Evolutionary conservation across 2,329 filamentous ascomycete genomes (phyloP).

Genomic region (Sporothrix brunneoviolacea): DNA sequence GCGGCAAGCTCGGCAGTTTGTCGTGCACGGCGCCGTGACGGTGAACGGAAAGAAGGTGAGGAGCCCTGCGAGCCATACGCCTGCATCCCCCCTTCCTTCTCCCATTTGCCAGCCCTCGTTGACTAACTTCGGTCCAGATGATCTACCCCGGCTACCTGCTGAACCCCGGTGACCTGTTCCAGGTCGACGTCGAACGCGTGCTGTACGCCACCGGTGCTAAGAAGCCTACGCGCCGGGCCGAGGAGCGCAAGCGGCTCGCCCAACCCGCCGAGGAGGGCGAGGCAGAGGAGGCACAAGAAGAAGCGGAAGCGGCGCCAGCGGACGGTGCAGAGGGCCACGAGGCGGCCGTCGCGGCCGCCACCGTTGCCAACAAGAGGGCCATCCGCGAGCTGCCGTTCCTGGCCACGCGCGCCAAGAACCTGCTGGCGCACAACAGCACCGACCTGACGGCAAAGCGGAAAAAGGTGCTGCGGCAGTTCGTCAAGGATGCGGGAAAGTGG

Average conservation of each 20-base stretch:
- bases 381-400: conserved; percentile 28
- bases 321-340: conserved; percentile 19
- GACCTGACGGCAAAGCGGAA: conserved; percentile 64
- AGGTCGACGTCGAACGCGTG: conserved; percentile 83
- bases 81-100: background rate
- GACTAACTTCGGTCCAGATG: conserved; percentile 55
- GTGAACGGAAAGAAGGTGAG: conserved; percentile 92
- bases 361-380: conserved; percentile 17
- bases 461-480: conserved; percentile 67
- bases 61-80: background rate
- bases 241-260: conserved; percentile 23
- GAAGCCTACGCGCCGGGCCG: conserved; percentile 42
- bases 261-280: conserved; percentile 21
- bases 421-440: conserved; percentile 19
- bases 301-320: conserved; percentile 16
- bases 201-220: conserved; percentile 76
- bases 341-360: background rate
- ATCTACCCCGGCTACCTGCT: conserved; percentile 83
- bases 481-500: conserved; percentile 56
- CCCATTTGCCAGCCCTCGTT: background rate
- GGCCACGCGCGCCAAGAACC: conserved; percentile 35
- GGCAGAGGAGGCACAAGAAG: conserved; percentile 26
- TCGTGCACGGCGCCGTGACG: conserved; percentile 84
- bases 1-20: conserved; percentile 88
- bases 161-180: conserved; percentile 97